Evolutionary conservation across 2,329 filamentous ascomycete genomes (phyloP).

Genomic region (Fusarium sublunatum): DNA sequence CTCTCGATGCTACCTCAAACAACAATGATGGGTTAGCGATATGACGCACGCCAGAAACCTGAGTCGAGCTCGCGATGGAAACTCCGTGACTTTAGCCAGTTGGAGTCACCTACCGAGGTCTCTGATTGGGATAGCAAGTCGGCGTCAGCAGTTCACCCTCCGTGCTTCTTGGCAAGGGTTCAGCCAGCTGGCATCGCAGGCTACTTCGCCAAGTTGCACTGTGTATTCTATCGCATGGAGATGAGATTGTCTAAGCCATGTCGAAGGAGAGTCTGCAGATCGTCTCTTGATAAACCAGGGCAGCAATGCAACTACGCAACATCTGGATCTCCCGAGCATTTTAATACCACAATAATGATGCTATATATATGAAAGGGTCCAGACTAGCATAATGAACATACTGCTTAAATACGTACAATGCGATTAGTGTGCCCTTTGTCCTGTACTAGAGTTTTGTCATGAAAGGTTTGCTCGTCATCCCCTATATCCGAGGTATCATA

Average conservation of each 20-base stretch:
- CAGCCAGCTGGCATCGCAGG: neutral
- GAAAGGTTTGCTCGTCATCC: too few relatives aligned
- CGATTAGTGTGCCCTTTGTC: neutral
- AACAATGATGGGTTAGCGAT: neutral
- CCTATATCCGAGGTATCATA: neutral
- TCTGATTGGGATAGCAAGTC: too few relatives aligned
- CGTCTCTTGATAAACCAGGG: neutral
- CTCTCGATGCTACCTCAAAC: neutral
- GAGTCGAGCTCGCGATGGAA: too few relatives aligned
- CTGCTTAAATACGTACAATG: neutral
- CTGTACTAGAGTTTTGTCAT: neutral
- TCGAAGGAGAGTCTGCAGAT: neutral
- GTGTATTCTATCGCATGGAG: neutral
- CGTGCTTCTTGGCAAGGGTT: neutral
- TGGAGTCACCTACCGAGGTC: neutral
- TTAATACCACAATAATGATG: neutral
- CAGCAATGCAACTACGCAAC: neutral
- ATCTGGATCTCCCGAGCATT: neutral
- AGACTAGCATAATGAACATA: neutral
- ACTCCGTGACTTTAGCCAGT: neutral
- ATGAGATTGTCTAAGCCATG: neutral
- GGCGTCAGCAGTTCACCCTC: neutral
- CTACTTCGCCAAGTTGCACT: neutral
- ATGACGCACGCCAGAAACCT: too few relatives aligned
- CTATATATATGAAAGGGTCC: neutral